Base-by-base conservation (phyloP, 257 asterid genomes). In the Lavandula angustifolia region DNA sequence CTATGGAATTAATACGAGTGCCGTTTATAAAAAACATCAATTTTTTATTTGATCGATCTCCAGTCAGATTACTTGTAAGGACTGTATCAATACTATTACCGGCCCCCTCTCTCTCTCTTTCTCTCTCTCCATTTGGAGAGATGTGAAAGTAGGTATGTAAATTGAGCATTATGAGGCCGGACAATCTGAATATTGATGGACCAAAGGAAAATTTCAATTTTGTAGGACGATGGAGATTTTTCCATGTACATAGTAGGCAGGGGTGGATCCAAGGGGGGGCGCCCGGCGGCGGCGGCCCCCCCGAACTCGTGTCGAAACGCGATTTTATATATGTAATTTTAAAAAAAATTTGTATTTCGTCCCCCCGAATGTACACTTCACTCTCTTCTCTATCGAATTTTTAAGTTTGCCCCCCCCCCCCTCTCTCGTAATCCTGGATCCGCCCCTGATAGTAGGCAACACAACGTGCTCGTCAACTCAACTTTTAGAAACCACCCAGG, bases 391-490 rank as follows among this genome's bases (percentile, higher is more conserved):
- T n/a, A n/a, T n/a, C n/a, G n/a, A n/a, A n/a, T n/a, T n/a, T n/a
- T n/a, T n/a, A n/a, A n/a, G n/a, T n/a, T n/a, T n/a, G n/a, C n/a
- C n/a, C n/a, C n/a, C n/a, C n/a, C n/a, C n/a, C n/a, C n/a, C n/a
- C n/a, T n/a, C n/a, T n/a, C n/a, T n/a, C n/a, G n/a, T n/a, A n/a
- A n/a, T n/a, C n/a, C n/a, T n/a, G n/a, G n/a, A n/a, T n/a, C n/a
- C n/a, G n/a, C n/a, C n/a, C n/a, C n/a, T n/a, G n/a, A 42, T 42
- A 11, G 62, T 70, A 31, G 60, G 57, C 69, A 61, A 54, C 44
- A 46, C n/a, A 63, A 63, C 66, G 60, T 71, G 70, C 54, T 63
- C 16, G 70, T 71, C 70, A 53, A 71, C 66, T 63, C 29, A 34
- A 54, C 59, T 12, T 62, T 46, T 22, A 43, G 59, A 62, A 62